Evolutionary conservation across 495 filamentous ascomycete genomes (phyloP).

Genomic region (Amorphotheca resinae): DNA sequence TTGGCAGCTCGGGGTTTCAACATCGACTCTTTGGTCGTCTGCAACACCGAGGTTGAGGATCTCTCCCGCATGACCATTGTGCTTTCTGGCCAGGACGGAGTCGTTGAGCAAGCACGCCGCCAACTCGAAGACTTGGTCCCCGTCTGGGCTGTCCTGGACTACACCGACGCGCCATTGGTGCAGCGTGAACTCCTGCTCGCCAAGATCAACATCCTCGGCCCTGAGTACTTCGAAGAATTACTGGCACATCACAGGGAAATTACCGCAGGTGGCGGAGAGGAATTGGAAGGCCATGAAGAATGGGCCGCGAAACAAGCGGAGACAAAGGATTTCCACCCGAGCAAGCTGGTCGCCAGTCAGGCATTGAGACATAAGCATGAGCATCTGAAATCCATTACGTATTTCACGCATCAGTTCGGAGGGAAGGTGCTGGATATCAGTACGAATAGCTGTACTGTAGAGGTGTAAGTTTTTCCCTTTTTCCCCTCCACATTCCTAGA

Average conservation of each 20-base stretch:
- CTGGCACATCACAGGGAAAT: slow-evolving; percentile 81
- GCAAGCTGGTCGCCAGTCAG: slow-evolving; percentile 68
- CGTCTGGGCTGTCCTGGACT: slow-evolving; percentile 96
- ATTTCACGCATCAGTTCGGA: slow-evolving; percentile 92
- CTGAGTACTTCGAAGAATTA: slow-evolving; percentile 95
- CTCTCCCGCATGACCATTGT: slow-evolving; percentile 98
- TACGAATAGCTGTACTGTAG: slow-evolving; percentile 95
- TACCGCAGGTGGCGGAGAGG: slow-evolving; percentile 27
- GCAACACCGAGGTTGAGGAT: slow-evolving; percentile 95
- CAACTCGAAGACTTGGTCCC: slow-evolving; percentile 95
- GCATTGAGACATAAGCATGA: slow-evolving; percentile 92
- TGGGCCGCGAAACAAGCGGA: slow-evolving; percentile 17
- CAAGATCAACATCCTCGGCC: slow-evolving; percentile 89
- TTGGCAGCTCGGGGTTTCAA: slow-evolving; percentile 96
- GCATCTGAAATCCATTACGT: slow-evolving; percentile 87
- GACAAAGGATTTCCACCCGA: slow-evolving; percentile 68
- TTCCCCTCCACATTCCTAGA: not conserved
- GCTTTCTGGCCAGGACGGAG: slow-evolving; percentile 86
- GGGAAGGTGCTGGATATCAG: slow-evolving; percentile 97
- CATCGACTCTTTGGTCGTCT: slow-evolving; percentile 95
- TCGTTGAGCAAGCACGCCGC: slow-evolving; percentile 91
- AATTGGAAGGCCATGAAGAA: slow-evolving; percentile 23
- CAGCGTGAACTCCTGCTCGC: slow-evolving; percentile 94
- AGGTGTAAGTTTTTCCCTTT: slow-evolving; percentile 54
- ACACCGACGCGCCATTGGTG: slow-evolving; percentile 84